phyloP scores from a whole-genome alignment of 2,329 filamentous ascomycete genomes.

The Hymenotorrendiella dingleyae region DNA sequence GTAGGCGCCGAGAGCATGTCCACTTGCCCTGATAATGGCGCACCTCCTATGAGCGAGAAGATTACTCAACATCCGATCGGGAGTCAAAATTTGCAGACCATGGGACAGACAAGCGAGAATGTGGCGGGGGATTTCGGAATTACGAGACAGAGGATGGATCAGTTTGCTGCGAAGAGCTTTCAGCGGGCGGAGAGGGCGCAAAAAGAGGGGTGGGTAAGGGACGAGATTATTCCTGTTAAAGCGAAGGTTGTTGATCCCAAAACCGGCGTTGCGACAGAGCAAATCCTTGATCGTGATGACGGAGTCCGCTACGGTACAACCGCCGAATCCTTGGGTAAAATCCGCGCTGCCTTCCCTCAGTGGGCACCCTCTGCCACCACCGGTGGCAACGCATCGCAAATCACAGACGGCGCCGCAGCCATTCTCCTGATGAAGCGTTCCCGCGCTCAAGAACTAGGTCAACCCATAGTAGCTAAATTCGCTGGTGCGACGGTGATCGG shows the following conservation, averaged over 20 bases:
- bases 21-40: constrained; percentile 61
- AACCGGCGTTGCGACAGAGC: constrained; percentile 57
- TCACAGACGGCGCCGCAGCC: constrained; percentile 92
- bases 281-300: constrained; percentile 78
- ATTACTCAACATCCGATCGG: constrained; percentile 77
- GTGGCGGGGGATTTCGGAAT: constrained; percentile 88
- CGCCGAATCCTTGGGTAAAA: constrained; percentile 80
- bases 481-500: constrained; percentile 78
- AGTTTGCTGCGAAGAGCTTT: constrained; percentile 82
- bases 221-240: constrained; percentile 87
- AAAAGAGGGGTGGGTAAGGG: constrained; percentile 83
- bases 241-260: constrained; percentile 80
- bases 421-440: constrained; percentile 76
- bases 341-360: constrained; percentile 79
- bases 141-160: constrained; percentile 72
- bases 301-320: constrained; percentile 81
- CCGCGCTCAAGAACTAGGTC: constrained; percentile 66
- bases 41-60: constrained; percentile 69
- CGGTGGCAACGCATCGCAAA: constrained; percentile 90
- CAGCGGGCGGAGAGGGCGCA: constrained; percentile 82
- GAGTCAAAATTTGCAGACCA: constrained; percentile 62
- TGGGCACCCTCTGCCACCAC: constrained; percentile 90
- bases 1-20: constrained; percentile 89
- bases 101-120: constrained; percentile 98
- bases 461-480: constrained; percentile 86